Conservation (phyloP, 257 asterid species). For the Gentiana straminea region DNA sequence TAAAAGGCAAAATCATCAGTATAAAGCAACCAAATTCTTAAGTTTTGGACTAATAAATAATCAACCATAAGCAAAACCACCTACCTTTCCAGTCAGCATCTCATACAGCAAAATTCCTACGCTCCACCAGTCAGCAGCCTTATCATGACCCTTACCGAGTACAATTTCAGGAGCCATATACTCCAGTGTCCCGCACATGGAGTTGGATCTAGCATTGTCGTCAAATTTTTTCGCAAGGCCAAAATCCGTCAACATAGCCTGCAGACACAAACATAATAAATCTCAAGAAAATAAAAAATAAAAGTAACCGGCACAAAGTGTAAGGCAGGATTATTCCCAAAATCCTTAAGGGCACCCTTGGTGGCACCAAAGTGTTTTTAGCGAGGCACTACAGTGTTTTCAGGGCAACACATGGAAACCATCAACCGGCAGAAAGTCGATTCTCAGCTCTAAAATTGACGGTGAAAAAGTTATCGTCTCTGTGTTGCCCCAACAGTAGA, state of each 20-base stretch:
- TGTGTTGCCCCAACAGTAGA: no score
- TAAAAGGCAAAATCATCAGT: no score
- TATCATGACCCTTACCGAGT: conserved; percentile 64
- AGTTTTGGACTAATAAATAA: no score
- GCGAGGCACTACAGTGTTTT: no score
- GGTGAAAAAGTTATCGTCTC: no score
- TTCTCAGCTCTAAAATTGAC: no score
- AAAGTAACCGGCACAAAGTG: neutral
- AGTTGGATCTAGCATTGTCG: conserved; percentile 53
- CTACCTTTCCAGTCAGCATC: conserved; percentile 75
- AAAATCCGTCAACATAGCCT: conserved; percentile 72
- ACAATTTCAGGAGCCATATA: conserved; percentile 87
- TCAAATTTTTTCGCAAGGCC: conserved; percentile 73
- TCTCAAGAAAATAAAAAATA: neutral
- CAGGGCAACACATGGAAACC: no score
- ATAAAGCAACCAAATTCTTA: no score
- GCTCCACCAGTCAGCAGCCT: conserved; percentile 95
- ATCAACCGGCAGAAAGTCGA: neutral
- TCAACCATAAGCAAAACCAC: no score
- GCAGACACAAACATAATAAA: no score
- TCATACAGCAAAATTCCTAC: conserved; percentile 66
- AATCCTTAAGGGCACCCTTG: no score
- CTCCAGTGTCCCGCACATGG: conserved; percentile 76
- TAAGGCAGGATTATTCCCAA: neutral
- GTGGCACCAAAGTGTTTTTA: no score